Evolutionary conservation across 768 basidiomycete genomes (phyloP).

Genomic region (Dacryopinax spathularia): DNA sequence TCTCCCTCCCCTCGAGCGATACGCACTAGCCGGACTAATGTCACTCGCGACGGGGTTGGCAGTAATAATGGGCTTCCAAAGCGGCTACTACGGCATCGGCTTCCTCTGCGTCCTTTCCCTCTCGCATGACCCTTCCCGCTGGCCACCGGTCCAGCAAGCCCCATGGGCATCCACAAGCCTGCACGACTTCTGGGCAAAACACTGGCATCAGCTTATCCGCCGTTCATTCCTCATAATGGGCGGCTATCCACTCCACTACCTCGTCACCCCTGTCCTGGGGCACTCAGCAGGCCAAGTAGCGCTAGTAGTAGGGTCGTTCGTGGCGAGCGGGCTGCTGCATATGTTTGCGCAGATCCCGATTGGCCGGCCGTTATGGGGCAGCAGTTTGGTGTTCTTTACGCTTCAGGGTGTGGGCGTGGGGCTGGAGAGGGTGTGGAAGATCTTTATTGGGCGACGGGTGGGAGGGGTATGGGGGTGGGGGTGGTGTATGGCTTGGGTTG

Average conservation of each 20-base stretch:
- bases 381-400: conserved; percentile 50
- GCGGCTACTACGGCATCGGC: conserved; percentile 48
- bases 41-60: conserved; percentile 45
- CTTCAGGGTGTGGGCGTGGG: conserved; percentile 49
- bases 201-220: conserved; percentile 67
- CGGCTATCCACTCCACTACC: conserved; percentile 40
- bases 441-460: conserved; percentile 42
- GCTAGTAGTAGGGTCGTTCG: conserved; percentile 55
- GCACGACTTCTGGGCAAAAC: conserved; percentile 55
- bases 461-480: conserved; percentile 44
- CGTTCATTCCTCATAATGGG: conserved; percentile 59
- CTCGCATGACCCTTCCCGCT: conserved; percentile 31
- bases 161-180: conserved; percentile 59
- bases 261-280: conserved; percentile 8
- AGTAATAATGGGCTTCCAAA: conserved; percentile 50
- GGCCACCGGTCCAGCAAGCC: conserved; percentile 59
- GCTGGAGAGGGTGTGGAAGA: conserved; percentile 47
- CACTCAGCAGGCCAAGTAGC: conserved; percentile 47
- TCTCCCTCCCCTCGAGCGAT: conserved; percentile 34
- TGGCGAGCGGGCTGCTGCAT: conserved; percentile 65
- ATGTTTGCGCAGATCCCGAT: conserved; percentile 52
- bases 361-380: conserved; percentile 36
- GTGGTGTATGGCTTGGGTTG: conserved; percentile 35
- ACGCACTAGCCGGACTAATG: conserved; percentile 46
- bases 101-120: conserved; percentile 45